phyloP scores from a whole-genome alignment of 192 early-diverging fungal species.

The Backusella macrospora region DNA sequence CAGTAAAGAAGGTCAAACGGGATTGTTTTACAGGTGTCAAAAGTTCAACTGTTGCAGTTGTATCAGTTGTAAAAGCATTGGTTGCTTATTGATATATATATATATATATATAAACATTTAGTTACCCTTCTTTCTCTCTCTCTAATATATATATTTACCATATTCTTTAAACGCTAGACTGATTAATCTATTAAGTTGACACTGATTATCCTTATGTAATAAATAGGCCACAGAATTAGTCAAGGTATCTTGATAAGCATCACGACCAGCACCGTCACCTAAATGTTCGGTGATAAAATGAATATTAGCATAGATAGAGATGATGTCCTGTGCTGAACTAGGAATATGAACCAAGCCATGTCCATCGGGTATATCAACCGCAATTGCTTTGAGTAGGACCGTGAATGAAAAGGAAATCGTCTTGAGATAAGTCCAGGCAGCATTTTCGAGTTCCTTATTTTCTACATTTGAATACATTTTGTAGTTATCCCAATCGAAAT shows the following conservation, averaged over 20 bases:
- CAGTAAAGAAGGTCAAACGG: slow-evolving; percentile 48
- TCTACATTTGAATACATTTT: slow-evolving; percentile 6
- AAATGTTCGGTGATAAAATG: slow-evolving; percentile 52
- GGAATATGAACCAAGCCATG: slow-evolving; percentile 16
- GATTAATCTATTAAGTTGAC: slow-evolving; percentile 29
- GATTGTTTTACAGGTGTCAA: slow-evolving; percentile 39
- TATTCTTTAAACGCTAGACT: slow-evolving; percentile 31
- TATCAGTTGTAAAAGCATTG: slow-evolving; percentile 1
- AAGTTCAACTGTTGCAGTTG: not conserved
- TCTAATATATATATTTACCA: slow-evolving; percentile 3
- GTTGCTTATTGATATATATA: slow-evolving; percentile 7
- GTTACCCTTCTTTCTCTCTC: not conserved
- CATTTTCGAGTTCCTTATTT: slow-evolving; percentile 13
- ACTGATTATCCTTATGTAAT: slow-evolving; percentile 28
- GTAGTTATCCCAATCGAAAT: slow-evolving; percentile 32
- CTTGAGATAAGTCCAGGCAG: slow-evolving; percentile 53
- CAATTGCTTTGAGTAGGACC: slow-evolving; percentile 47
- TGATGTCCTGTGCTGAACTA: slow-evolving; percentile 33
- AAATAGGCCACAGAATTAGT: slow-evolving; percentile 47
- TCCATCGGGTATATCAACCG: slow-evolving; percentile 34
- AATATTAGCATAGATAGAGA: slow-evolving; percentile 51
- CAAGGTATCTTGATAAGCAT: slow-evolving; percentile 53
- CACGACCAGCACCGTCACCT: slow-evolving; percentile 44
- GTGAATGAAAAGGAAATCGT: slow-evolving; percentile 53
- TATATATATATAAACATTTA: too few relatives aligned